Base-by-base conservation (phyloP, 1,284 basidiomycete species). In the Sanghuangporus weigelae region DNA sequence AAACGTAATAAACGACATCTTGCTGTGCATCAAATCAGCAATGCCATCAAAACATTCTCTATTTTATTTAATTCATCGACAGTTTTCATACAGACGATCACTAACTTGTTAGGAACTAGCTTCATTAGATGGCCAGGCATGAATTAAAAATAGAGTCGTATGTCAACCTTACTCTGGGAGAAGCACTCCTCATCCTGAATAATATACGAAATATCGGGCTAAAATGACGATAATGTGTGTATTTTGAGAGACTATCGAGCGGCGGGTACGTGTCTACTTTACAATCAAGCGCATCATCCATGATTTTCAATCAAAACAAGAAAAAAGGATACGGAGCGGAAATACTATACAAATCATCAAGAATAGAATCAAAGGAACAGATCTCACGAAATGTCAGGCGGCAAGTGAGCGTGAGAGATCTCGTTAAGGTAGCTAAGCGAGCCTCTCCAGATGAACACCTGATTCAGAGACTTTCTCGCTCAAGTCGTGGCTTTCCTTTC, bases 381-480 rank as follows among this genome's bases (percentile, higher is more conserved):
- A 54, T 54, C 53, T 38, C 35, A 38, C 35, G 53, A 38, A 51
- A 49, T 36, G 49, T 60, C 58, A n/a, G 26, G 40, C 14, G 42
- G 48, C 23, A 57, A 38, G 36, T 3, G 31, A 38, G n/a, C 53
- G 31, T 54, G 31, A 54, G 36, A 54, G 31, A 49, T 10, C 2
- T 49, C 14, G 7, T 42, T 23, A 19, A n/a, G 14, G 31, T 21
- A 48, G 26, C 51, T 23, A 60, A 39, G 49, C 58, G 19, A 51
- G 36, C 16, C 23, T 60, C 36, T 60, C 58, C 36, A 51, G 7
- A 51, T 39, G 36, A 38, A 21, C 40, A 14, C 36, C 35, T 21
- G 58, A 60, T 23, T 60, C 58, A 0, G 61, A 57, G 1, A 40
- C 36, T 51, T 61, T 62, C 54, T 51, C 63, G 16, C 21, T 54